These are phyloP conservation scores for Excoecaria cochinchinensis DNA, from an alignment of 345 rosid species.

Conservation along the genomic window DNA sequence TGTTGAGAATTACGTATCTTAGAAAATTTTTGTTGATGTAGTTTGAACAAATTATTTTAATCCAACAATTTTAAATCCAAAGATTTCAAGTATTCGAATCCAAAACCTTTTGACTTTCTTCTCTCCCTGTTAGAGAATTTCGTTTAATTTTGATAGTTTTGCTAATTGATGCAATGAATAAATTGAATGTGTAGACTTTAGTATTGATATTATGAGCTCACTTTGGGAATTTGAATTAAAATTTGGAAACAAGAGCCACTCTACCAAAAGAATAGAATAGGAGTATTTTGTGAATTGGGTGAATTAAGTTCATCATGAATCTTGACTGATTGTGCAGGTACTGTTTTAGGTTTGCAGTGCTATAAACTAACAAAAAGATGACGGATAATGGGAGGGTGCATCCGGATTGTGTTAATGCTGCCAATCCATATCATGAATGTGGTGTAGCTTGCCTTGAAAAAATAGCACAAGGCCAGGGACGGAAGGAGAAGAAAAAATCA, in stretches of 20 bases:
- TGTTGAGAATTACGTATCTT: neutral
- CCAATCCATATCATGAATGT: constrained; percentile 40
- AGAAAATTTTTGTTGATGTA: neutral
- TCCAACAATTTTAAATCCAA: neutral
- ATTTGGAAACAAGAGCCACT: neutral
- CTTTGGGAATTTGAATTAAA: neutral
- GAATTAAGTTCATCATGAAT: neutral
- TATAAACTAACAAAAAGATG: constrained; percentile 23
- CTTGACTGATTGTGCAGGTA: neutral
- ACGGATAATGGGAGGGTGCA: constrained; percentile 31
- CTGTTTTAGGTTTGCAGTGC: constrained; percentile 1
- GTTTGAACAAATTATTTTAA: neutral
- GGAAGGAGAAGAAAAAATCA: constrained; percentile 24
- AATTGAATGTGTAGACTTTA: neutral
- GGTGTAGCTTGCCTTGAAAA: constrained; percentile 33
- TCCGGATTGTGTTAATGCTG: constrained; percentile 28
- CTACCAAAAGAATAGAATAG: too few species aligned
- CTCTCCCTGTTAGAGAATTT: neutral
- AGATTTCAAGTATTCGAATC: neutral
- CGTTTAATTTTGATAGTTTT: neutral
- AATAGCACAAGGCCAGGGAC: constrained; percentile 18
- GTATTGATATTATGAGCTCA: neutral
- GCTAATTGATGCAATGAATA: neutral
- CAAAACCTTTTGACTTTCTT: neutral
- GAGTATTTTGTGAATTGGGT: neutral